These are phyloP conservation scores for Termitomyces sp. DNA, from an alignment of 768 basidiomycete species.

Conservation along the genomic window DNA sequence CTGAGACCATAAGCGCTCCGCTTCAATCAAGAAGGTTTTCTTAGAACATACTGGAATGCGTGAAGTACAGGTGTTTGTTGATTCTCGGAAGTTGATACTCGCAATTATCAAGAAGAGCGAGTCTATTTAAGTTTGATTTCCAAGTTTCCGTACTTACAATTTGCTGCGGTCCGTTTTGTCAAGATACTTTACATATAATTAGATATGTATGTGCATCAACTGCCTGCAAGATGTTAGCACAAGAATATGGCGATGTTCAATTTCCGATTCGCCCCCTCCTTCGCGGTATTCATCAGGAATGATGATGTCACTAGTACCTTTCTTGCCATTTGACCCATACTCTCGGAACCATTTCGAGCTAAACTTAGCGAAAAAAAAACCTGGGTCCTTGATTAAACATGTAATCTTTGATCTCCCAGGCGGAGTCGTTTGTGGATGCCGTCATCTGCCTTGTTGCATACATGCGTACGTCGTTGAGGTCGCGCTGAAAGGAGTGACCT, in stretches of 20 bases:
- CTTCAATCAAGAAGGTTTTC: constrained; percentile 43
- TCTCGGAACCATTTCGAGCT: neutral
- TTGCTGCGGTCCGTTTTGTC: neutral
- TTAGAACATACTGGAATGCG: constrained; percentile 34
- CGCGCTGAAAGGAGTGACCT: neutral
- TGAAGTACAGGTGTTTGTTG: no score
- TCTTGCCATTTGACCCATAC: neutral
- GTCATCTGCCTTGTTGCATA: neutral
- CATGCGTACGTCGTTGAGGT: neutral
- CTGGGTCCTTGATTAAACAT: neutral
- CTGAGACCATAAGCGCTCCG: constrained; percentile 42
- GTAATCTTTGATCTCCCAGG: neutral
- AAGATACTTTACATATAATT: neutral
- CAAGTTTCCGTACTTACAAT: neutral
- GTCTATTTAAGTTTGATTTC: neutral
- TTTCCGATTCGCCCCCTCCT: neutral
- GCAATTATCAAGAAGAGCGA: constrained; percentile 14
- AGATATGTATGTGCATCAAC: neutral
- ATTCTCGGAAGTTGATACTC: constrained; percentile 34
- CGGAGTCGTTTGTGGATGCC: neutral
- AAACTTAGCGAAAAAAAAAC: neutral
- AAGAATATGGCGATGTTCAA: neutral
- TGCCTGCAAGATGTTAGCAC: neutral
- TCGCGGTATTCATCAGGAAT: neutral
- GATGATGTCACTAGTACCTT: neutral